phyloP scores from a whole-genome alignment of 257 asterid genomes.

The Solanum ossicruentum region DNA sequence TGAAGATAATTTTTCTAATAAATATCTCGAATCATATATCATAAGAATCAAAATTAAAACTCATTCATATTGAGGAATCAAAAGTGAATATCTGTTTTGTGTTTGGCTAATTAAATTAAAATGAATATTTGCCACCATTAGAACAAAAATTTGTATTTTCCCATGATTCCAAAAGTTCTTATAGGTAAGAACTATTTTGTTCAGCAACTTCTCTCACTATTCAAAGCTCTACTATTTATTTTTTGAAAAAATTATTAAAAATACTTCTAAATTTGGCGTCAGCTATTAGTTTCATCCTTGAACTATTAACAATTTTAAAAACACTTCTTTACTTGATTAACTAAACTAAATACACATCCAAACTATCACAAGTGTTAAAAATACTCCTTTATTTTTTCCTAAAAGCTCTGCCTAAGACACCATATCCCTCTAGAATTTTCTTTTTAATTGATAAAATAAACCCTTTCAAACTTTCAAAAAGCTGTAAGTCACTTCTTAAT shows the following conservation, averaged over 20 bases:
- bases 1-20: no score
- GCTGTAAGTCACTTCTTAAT: background rate
- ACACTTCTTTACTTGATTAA: no score
- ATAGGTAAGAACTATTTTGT: background rate
- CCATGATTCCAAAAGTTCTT: background rate
- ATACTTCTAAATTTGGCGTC: no score
- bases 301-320: no score
- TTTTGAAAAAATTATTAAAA: no score
- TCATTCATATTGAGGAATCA: background rate
- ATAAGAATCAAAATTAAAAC: background rate
- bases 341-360: no score
- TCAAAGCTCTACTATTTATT: no score
- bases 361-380: no score
- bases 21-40: background rate
- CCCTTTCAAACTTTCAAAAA: background rate
- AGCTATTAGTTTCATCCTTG: no score
- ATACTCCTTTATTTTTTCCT: background rate
- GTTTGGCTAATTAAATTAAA: background rate
- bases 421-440: background rate
- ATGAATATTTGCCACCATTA: background rate
- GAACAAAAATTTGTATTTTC: background rate
- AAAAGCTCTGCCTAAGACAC: background rate
- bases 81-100: background rate
- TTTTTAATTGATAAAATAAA: background rate
- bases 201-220: background rate